Percentiles rank a stretch among this genome's conserved stretches.
phyloP scores from a whole-genome alignment of 2,329 filamentous ascomycete genomes.

The Colletotrichum sp. region DNA sequence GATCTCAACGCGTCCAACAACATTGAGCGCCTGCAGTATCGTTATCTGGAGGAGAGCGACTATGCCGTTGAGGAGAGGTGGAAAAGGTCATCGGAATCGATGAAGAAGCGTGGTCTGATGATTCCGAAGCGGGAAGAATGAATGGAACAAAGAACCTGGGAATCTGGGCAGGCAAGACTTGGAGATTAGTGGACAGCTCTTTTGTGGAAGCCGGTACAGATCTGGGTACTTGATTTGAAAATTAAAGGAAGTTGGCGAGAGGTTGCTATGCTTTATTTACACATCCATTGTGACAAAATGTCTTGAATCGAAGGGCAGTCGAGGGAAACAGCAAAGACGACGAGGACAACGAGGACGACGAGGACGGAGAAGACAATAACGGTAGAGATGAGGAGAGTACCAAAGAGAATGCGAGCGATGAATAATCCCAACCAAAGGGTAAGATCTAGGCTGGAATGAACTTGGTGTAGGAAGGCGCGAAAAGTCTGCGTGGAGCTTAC shows the following conservation, averaged over 20 bases:
- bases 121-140: not conserved
- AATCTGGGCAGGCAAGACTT: not conserved
- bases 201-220: not conserved
- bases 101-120: not conserved
- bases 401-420: fast-evolving
- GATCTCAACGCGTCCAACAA: not conserved
- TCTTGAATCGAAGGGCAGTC: not conserved
- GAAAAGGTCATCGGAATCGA: not conserved
- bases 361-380: fast-evolving
- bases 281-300: not conserved
- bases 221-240: not conserved
- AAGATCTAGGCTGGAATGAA: not conserved
- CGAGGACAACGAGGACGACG: not conserved
- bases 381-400: too few relatives aligned
- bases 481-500: not conserved
- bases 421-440: not conserved
- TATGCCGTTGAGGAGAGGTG: not conserved
- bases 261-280: not conserved
- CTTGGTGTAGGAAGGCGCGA: not conserved
- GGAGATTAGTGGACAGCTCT: not conserved
- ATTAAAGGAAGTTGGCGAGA: not conserved
- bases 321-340: fast-evolving
- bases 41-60: not conserved
- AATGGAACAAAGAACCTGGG: not conserved
- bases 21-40: not conserved